phyloP scores from a whole-genome alignment of 257 asterid genomes.

The Gentiana macrophylla region DNA sequence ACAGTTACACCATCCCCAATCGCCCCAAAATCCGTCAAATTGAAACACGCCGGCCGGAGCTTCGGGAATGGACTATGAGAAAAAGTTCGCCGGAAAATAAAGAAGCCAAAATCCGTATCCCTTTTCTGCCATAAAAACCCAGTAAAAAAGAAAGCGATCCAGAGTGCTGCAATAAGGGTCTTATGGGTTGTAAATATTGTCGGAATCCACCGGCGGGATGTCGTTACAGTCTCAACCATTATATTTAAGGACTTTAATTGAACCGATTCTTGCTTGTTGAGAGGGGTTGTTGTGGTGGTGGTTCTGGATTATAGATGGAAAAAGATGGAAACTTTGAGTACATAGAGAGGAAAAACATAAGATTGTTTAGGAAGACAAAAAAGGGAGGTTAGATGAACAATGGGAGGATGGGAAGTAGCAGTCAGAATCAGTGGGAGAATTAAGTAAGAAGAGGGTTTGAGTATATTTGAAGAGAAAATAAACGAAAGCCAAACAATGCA shows the following conservation, averaged over 20 bases:
- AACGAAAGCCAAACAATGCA: neutral
- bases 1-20: conserved; percentile 67
- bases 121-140: conserved; percentile 31
- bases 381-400: neutral
- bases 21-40: conserved; percentile 75
- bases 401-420: conserved; percentile 28
- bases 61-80: conserved; percentile 19
- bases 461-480: conserved; percentile 47
- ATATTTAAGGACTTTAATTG: neutral
- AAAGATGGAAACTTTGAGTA: neutral
- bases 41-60: conserved; percentile 32
- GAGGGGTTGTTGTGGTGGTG: neutral
- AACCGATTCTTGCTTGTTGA: neutral
- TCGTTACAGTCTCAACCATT: conserved; percentile 18
- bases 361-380: neutral
- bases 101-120: conserved; percentile 18
- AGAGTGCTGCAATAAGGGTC: conserved; percentile 17
- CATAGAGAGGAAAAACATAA: conserved; percentile 1
- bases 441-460: conserved; percentile 17
- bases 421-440: conserved; percentile 20
- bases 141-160: conserved; percentile 29
- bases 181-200: conserved; percentile 21
- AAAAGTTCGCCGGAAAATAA: conserved; percentile 24
- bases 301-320: no score
- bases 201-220: conserved; percentile 27